Evolutionary conservation across 257 asterid species (phyloP).

Genomic region (Nicotiana sylvestris): DNA sequence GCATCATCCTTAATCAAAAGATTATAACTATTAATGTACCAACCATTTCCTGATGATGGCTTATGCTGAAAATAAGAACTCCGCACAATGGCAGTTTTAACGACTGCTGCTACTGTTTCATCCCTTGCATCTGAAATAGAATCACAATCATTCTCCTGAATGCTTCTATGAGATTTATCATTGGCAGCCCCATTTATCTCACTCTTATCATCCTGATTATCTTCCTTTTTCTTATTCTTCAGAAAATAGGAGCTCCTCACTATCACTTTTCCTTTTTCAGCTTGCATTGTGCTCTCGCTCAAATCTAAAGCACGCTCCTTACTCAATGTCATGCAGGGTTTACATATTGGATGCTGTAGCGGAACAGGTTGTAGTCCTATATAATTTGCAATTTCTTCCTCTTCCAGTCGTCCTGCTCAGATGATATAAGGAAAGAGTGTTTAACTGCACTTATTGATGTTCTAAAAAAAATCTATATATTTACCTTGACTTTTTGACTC

Average conservation of each 20-base stretch:
- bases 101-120: conserved; percentile 22
- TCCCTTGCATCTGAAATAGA: conserved; percentile 31
- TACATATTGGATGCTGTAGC: conserved; percentile 36
- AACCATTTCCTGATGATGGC: conserved; percentile 22
- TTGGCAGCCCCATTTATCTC: conserved; percentile 13
- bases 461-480: background rate
- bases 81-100: conserved; percentile 36
- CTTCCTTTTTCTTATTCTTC: conserved; percentile 14
- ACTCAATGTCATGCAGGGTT: conserved; percentile 55
- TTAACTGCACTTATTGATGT: background rate
- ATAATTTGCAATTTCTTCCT: conserved; percentile 16
- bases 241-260: conserved; percentile 34
- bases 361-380: conserved; percentile 19
- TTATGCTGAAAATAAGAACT: conserved; percentile 60
- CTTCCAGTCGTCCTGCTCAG: conserved; percentile 29
- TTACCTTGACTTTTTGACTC: conserved; percentile 44
- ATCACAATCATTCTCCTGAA: conserved; percentile 4
- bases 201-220: conserved; percentile 7
- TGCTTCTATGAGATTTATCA: background rate
- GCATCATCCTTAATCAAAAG: conserved; percentile 17
- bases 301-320: conserved; percentile 40
- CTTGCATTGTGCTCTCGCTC: conserved; percentile 17
- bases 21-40: conserved; percentile 21
- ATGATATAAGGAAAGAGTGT: background rate
- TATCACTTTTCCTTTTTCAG: conserved; percentile 15